Evolutionary conservation across 495 filamentous ascomycete genomes (phyloP).

Genomic region (Annulohypoxylon bovei): DNA sequence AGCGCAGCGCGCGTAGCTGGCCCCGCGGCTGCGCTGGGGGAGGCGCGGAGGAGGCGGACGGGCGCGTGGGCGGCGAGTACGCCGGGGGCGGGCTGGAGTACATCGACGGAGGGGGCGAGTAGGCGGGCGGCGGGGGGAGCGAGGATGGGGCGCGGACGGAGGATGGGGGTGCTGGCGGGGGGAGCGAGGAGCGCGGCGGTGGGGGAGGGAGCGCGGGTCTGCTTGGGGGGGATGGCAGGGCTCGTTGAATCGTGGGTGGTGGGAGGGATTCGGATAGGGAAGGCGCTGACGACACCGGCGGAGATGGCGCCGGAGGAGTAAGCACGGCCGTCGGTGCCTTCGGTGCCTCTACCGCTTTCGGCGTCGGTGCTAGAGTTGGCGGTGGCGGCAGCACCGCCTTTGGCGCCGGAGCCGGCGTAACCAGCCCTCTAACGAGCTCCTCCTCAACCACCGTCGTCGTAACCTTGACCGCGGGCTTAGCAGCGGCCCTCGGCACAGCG

Average conservation of each 20-base stretch:
- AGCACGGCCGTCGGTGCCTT: background rate
- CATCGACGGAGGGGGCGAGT: background rate
- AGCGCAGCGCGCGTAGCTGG: conserved; percentile 15
- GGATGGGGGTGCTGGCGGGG: background rate
- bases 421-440: background rate
- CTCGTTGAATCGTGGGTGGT: background rate
- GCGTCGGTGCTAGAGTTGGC: background rate
- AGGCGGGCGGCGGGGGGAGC: background rate
- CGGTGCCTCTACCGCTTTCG: background rate
- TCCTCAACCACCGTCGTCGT: background rate
- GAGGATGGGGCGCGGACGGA: background rate
- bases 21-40: background rate
- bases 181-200: background rate
- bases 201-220: background rate
- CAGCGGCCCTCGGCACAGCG: background rate
- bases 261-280: background rate
- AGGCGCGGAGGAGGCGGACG: background rate
- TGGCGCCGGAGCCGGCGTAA: background rate
- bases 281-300: background rate
- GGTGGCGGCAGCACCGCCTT: background rate
- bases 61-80: background rate
- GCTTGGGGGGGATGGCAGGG: background rate
- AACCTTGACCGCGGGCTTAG: background rate
- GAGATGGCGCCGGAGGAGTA: background rate
- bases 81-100: background rate